These are phyloP conservation scores for Silybum marianum DNA, from an alignment of 129 eudicot species.

Conservation along the genomic window DNA sequence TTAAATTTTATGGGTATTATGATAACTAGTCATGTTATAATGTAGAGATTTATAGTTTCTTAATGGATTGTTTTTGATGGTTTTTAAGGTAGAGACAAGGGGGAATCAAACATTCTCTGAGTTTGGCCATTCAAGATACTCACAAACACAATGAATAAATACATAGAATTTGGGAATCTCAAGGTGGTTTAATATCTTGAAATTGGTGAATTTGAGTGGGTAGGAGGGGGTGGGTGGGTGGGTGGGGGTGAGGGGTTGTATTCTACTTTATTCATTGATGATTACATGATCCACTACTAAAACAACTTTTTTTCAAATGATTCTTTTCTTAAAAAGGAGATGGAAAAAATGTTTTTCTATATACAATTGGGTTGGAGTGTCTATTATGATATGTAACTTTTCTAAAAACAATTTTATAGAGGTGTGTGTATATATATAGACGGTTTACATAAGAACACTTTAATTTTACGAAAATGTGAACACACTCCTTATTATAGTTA, in stretches of 20 bases:
- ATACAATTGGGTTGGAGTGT: background rate
- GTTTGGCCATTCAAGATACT: constrained; percentile 75
- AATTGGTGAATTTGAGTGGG: constrained; percentile 33
- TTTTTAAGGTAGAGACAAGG: constrained; percentile 37
- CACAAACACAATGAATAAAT: constrained; percentile 42
- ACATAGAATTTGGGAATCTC: constrained; percentile 64
- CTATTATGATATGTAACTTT: background rate
- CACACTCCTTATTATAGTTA: no score
- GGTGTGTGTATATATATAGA: background rate
- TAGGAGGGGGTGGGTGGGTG: background rate
- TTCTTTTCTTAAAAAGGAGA: background rate
- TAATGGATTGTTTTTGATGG: constrained; percentile 30
- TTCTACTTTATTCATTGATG: constrained; percentile 17
- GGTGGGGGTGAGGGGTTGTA: background rate
- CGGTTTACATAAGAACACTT: no score
- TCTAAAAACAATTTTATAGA: background rate
- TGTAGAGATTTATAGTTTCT: constrained; percentile 47
- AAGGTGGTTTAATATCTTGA: constrained; percentile 39
- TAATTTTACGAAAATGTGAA: no score
- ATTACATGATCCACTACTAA: constrained; percentile 16
- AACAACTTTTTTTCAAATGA: background rate
- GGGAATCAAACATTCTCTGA: constrained; percentile 92
- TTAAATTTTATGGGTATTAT: constrained; percentile 33
- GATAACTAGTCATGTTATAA: constrained; percentile 48
- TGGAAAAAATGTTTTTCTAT: background rate